Base-by-base conservation (phyloP, 2,329 filamentous ascomycete species). In the Calonectria hawksworthii region DNA sequence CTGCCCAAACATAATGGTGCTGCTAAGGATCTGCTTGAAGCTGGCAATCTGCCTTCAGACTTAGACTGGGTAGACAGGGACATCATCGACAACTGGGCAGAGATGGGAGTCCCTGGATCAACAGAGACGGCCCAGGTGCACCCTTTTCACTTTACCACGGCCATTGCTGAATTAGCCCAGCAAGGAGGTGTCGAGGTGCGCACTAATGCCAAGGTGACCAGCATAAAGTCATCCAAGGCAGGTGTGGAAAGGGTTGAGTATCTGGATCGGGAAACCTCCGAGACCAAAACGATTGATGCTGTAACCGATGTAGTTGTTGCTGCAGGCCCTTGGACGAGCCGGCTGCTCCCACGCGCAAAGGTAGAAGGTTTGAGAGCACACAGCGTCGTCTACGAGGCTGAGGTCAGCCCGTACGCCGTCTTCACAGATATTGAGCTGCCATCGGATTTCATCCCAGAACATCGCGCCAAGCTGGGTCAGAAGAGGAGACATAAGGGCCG, bases 51-150 rank as follows among this genome's bases (percentile, higher is more conserved):
- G 0, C 96, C 97, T 0, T 82, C 89, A 18, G 95, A 98, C 76
- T 87, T 99, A 16, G 94, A 98, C 84, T 99, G 96, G 96, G 89
- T 99, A 52, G 91, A 94, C 68, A 86, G 90, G 1, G 91, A 93
- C 6, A 87, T 93, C 2, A 86, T 98, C 28, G 87, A 87, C 68
- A 88, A 89, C 26, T 99, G 98, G 85, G 92, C 95, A 41, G 92
- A 94, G 82, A 98, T 99, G 95, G 95, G 95, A 30, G 78, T 82
- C 1, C 86, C 87, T 2, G 93, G 92, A 3, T 91, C 92, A 0
- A 90, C 90, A 1, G 94, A 95, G 75, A 99, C 97, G 1, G 95
- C 97, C 0, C 97, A 99, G 85, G 96, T 99, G 3, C 96, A 99
- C 81, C 97, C 97, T 0, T 94, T 93, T 75, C 93, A 95, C 56